Percentiles rank a stretch among this genome's conserved stretches.
Evolutionary conservation across 2,329 filamentous ascomycete species (phyloP).

Genomic region (Colletotrichum karsti): DNA sequence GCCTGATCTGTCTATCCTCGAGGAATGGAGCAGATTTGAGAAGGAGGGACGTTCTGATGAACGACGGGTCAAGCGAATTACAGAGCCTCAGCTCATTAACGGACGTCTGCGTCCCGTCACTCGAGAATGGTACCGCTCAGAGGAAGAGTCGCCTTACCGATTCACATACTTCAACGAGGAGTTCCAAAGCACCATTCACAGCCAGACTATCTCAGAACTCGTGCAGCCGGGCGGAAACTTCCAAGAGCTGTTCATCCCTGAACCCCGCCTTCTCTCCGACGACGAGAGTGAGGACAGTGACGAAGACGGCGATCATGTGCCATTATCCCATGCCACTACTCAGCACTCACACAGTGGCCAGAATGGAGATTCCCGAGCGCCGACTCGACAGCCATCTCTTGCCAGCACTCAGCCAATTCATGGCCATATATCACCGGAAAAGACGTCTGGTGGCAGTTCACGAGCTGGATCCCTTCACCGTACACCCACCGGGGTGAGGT

Average conservation of each 20-base stretch:
- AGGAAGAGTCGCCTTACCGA: conserved; percentile 90
- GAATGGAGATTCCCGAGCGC: conserved; percentile 52
- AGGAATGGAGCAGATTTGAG: conserved; percentile 91
- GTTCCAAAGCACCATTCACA: conserved; percentile 94
- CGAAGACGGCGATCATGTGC: conserved; percentile 31
- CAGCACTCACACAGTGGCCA: conserved; percentile 37
- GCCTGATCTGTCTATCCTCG: conserved; percentile 85
- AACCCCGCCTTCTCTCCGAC: conserved; percentile 79
- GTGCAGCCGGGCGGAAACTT: conserved; percentile 87
- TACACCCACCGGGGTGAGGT: conserved; percentile 56
- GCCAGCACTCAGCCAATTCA: conserved; percentile 37
- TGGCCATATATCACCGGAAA: conserved; percentile 39
- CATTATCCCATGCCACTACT: conserved; percentile 11
- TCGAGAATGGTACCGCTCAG: conserved; percentile 83
- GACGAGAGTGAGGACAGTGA: conserved; percentile 74
- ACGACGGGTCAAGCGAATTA: conserved; percentile 88
- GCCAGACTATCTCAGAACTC: conserved; percentile 92
- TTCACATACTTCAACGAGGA: conserved; percentile 99
- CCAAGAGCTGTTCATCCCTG: conserved; percentile 87
- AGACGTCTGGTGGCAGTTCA: conserved; percentile 39
- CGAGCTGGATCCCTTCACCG: conserved; percentile 51
- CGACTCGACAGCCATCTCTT: conserved; percentile 57
- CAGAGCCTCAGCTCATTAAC: conserved; percentile 91
- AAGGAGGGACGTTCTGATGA: conserved; percentile 88
- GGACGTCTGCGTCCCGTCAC: conserved; percentile 85